Conservation (phyloP, 2,329 filamentous ascomycete species). For the Ophiostoma sp. region DNA sequence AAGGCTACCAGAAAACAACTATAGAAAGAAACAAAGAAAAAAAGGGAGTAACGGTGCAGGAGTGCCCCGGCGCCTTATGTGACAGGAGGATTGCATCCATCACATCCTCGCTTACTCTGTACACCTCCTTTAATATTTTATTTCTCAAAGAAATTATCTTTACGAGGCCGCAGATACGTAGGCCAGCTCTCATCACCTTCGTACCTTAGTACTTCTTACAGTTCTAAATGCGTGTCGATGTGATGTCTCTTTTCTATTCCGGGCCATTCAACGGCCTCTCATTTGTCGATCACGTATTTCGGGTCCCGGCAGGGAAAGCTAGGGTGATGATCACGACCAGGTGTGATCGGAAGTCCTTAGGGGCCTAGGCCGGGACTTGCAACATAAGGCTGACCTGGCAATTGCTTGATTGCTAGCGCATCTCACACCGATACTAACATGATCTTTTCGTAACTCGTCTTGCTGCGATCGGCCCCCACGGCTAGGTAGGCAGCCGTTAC, state of each 20-base stretch:
- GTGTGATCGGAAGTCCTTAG: not conserved
- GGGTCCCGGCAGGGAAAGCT: not conserved
- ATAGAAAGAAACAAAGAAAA: not conserved
- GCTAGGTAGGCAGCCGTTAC: not conserved
- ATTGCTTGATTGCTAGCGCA: not conserved
- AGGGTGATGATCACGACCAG: too few relatives aligned
- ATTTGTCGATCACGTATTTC: not conserved
- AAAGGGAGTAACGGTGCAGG: not conserved
- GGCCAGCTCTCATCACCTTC: not conserved
- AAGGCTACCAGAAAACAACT: not conserved
- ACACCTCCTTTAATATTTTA: not conserved
- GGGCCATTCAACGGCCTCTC: not conserved
- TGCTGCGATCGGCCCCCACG: not conserved
- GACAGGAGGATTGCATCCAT: conserved; percentile 4
- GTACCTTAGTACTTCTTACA: not conserved
- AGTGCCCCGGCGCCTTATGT: not conserved
- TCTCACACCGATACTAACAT: not conserved
- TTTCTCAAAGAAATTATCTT: not conserved
- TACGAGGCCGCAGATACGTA: not conserved
- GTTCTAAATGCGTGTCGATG: too few relatives aligned
- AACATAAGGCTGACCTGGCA: conserved; percentile 2
- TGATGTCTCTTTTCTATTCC: not conserved
- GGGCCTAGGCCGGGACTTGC: not conserved
- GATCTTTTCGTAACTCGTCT: not conserved
- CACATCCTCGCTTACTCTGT: not conserved